Evolutionary conservation across 129 eudicot species (phyloP).

Genomic region (Flaveria ramosissima): DNA sequence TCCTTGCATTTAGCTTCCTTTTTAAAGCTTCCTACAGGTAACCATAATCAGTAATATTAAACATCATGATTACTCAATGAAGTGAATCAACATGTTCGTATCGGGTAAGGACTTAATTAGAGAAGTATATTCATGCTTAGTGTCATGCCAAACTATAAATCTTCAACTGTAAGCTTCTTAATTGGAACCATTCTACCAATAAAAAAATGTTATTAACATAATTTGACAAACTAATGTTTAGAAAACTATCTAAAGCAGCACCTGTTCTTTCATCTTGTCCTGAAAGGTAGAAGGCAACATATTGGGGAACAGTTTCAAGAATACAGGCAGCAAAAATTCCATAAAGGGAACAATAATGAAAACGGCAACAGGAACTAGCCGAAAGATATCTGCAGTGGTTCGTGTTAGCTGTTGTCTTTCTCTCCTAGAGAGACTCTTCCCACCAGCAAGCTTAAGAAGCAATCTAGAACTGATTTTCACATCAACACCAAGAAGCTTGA

Average conservation of each 20-base stretch:
- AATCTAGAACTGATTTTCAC: slow-evolving; percentile 82
- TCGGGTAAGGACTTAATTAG: background rate
- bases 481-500: slow-evolving; percentile 88
- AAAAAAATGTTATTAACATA: background rate
- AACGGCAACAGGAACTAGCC: slow-evolving; percentile 99
- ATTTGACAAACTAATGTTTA: slow-evolving; percentile 25
- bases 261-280: slow-evolving; percentile 99
- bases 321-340: slow-evolving; percentile 97
- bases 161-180: slow-evolving; percentile 22
- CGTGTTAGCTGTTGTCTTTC: slow-evolving; percentile 97
- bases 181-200: background rate
- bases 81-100: slow-evolving; percentile 5
- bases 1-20: slow-evolving; percentile 86
- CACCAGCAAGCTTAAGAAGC: slow-evolving; percentile 86
- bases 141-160: slow-evolving; percentile 8
- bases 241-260: slow-evolving; percentile 21
- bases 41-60: slow-evolving; percentile 18
- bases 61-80: slow-evolving; percentile 12
- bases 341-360: slow-evolving; percentile 94
- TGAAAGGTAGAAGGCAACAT: slow-evolving; percentile 99
- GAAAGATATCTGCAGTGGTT: slow-evolving; percentile 95
- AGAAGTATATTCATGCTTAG: background rate
- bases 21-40: slow-evolving; percentile 76
- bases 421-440: slow-evolving; percentile 92
- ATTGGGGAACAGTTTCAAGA: slow-evolving; percentile 92